phyloP scores from a whole-genome alignment of 257 asterid species.

The Prunella vulgaris region DNA sequence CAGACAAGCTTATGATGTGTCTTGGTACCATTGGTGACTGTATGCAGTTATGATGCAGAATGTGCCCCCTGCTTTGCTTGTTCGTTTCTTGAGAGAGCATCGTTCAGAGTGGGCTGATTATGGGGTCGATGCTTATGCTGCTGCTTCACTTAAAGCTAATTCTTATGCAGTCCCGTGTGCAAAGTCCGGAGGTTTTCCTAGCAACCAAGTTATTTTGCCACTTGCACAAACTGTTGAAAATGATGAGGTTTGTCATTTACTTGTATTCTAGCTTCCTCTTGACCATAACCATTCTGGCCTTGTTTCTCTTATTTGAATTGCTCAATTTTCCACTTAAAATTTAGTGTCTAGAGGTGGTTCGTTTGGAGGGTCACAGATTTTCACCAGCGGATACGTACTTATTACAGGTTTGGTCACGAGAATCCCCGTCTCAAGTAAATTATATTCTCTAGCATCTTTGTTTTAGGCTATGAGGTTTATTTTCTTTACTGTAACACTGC shows the following conservation, averaged over 20 bases:
- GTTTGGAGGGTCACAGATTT: slow-evolving; percentile 73
- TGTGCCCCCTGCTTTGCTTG: slow-evolving; percentile 81
- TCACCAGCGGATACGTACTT: slow-evolving; percentile 79
- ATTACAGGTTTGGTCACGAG: slow-evolving; percentile 50
- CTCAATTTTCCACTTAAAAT: not conserved
- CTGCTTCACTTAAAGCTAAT: slow-evolving; percentile 70
- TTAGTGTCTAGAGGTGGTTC: slow-evolving; percentile 86
- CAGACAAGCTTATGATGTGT: too few relatives aligned
- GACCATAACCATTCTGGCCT: not conserved
- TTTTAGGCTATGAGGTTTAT: not conserved
- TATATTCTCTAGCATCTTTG: not conserved
- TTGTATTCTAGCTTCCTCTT: not conserved
- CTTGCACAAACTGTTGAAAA: slow-evolving; percentile 81
- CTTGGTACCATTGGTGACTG: not conserved
- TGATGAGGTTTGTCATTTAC: slow-evolving; percentile 56
- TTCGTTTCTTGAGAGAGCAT: slow-evolving; percentile 83
- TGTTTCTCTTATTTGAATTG: not conserved
- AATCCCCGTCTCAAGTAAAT: not conserved
- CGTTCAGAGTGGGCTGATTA: slow-evolving; percentile 94
- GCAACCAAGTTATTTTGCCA: slow-evolving; percentile 73
- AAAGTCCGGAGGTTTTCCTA: slow-evolving; percentile 61
- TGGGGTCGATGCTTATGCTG: slow-evolving; percentile 72
- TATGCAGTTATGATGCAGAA: slow-evolving; percentile 34
- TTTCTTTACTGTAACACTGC: slow-evolving; percentile 17
- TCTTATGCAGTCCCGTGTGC: slow-evolving; percentile 68